Evolutionary conservation across 2,329 filamentous ascomycete genomes (phyloP), one percentile per base, ranked within the genome.

Genomic region (Ophiognomonia clavigignenti-juglandacearum): DNA sequence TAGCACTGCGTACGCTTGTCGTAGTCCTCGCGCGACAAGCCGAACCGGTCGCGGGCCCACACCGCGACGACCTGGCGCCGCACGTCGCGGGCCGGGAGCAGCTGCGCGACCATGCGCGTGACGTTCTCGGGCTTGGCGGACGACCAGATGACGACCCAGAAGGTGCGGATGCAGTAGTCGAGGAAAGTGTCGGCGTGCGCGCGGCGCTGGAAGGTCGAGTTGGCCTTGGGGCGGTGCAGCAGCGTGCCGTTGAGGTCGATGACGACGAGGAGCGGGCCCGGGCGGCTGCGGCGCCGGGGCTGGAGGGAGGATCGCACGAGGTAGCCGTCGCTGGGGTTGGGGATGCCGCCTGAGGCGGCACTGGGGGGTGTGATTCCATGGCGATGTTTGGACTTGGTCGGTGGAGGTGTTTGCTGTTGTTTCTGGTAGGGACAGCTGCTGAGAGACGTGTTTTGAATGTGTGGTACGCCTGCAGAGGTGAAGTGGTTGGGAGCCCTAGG

Each of bases 171-270:
- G 55, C 91, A 78, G 63, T 90, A 88, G 23, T 74, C 60, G 4
- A 97, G 68, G 64, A 98, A 96, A 0, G 68, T 55, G 3, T 69
- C 58, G 1, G 93, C 76, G 53, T 83, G 74, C 0, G 87, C 87
- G 1, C 93, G 85, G 54, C 75, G 68, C 36, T 82, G 67, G 61
- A 90, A 87, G 35, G 64, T 62, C 2, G 67, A 59, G 22, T 61
- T 62, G 38, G 71, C 70, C 43, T 71, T 72, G 8, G 82, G 83
- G 5, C 93, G 85, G 67, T 79, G 75, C 29, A 97, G 77, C 1
- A 98, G 75, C 0, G 92, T 96, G 53, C 93, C 93, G 64, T 97
- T 98, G 31, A 98, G 78, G 66, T 98, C 93, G 52, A 97, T 79
- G 39, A 97, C 79, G 42, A 98, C 73, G 19, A 98, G 80, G 27